Evolutionary conservation across 2,329 filamentous ascomycete genomes (phyloP), one percentile per base, ranked within the genome.

Genomic region (Gliomastix tumulicola): DNA sequence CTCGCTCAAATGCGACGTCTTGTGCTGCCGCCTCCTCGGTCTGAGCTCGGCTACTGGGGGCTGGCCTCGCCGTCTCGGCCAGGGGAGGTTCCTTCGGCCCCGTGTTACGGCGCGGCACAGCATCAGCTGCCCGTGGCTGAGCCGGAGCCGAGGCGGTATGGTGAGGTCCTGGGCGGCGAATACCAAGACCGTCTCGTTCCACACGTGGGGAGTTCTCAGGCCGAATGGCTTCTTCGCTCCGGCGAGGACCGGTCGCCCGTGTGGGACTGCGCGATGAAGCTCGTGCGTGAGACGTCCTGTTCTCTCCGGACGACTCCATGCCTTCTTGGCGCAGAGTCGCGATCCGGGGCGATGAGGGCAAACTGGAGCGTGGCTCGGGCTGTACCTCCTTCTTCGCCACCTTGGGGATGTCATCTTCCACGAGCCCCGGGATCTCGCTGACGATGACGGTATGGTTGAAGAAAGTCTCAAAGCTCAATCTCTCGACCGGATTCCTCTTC

Each of bases 1-100:
- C 92, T 45, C 90, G 79, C 55, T 95, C 89, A 49, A 94, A 84
- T 2, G 85, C 85, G 34, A 94, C 80, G 45, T 97, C 90, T 49
- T 94, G 86, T 4, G 86, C 88, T 4, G 82, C 84, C 53, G 69
- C 76, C 50, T 84, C 81, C 41, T 79, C 78, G 12, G 30, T 20
- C 7, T 23, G 8, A 18, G 21, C 21, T n/a, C 32, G 27, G 7
- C 15, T 15, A 17, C 31, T 32, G n/a, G 23, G 37, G 17, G 16
- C 16, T n/a, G n/a, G n/a, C 17, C 27, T 13, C 17, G 7, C 13
- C 27, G 27, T n/a, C 13, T 36, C 38, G 17, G 28, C 16, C n/a
- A 22, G 17, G 15, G 16, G n/a, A 21, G 20, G 20, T 18, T 34
- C 32, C 9, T 34, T 22, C 10, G 32, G n/a, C 31, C 18, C 11